A percentile compares a stretch with the other conserved stretches of the same genome.
Conservation (phyloP, 805 yeast species). For the Myxozyma sirexii region DNA sequence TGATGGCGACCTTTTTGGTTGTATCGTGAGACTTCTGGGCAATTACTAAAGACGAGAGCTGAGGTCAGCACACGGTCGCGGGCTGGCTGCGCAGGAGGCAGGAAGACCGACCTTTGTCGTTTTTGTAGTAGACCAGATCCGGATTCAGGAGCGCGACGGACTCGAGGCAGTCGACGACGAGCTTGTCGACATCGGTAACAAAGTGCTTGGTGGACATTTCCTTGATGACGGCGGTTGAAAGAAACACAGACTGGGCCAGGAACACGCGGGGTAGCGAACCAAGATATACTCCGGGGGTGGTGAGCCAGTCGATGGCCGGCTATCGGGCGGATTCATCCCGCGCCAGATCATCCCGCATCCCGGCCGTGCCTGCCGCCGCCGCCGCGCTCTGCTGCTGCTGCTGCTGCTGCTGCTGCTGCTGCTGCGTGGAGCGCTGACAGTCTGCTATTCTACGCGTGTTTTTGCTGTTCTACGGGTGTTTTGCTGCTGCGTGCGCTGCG, state of each 20-base stretch:
- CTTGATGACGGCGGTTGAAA: no score
- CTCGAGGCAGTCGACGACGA: constrained; percentile 49
- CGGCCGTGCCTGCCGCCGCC: background rate
- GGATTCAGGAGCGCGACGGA: constrained; percentile 62
- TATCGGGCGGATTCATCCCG: constrained; percentile 3
- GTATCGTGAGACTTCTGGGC: constrained; percentile 38
- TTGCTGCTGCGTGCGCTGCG: no score
- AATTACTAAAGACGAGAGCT: constrained; percentile 29
- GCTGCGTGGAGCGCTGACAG: no score
- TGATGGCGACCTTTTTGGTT: constrained; percentile 54
- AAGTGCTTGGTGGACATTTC: constrained; percentile 41
- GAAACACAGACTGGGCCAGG: no score
- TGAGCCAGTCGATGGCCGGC: background rate
- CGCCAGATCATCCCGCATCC: background rate
- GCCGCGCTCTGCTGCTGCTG: background rate
- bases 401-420: no score
- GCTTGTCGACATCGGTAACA: constrained; percentile 39
- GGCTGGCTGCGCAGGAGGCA: no score
- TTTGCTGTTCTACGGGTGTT: no score
- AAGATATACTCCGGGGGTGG: background rate
- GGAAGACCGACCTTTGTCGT: constrained; percentile 61
- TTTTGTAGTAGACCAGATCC: constrained; percentile 53
- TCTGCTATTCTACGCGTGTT: no score
- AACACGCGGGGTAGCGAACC: background rate
- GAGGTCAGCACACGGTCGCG: no score